Percentiles rank a stretch among this genome's conserved stretches.
phyloP scores from a whole-genome alignment of 1,284 basidiomycete species.

The Microbotryomycetes sp. region DNA sequence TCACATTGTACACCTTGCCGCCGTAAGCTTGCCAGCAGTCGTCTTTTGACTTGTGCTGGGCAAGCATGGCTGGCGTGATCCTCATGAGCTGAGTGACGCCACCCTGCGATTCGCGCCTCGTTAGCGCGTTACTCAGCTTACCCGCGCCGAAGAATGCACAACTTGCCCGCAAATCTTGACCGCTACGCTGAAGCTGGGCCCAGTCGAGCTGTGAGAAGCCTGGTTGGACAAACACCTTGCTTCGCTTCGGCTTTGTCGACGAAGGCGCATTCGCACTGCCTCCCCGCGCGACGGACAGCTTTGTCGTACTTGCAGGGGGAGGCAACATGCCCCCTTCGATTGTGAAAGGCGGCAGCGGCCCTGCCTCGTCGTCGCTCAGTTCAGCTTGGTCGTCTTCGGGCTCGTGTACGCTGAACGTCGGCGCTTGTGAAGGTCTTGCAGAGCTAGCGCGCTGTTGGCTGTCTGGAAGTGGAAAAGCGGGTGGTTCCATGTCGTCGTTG shows the following conservation, averaged over 20 bases:
- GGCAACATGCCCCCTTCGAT: slow-evolving; percentile 47
- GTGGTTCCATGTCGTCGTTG: slow-evolving; percentile 61
- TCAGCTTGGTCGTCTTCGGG: slow-evolving; percentile 31
- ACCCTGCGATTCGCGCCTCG: slow-evolving; percentile 27
- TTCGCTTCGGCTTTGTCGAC: slow-evolving; percentile 38
- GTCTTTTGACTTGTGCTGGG: slow-evolving; percentile 68
- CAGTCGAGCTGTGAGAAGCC: slow-evolving; percentile 92
- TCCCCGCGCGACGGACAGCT: slow-evolving; percentile 33
- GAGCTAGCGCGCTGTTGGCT: slow-evolving; percentile 64
- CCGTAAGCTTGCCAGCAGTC: slow-evolving; percentile 92
- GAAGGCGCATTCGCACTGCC: background rate
- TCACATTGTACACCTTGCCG: slow-evolving; percentile 95
- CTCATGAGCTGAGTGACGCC: slow-evolving; percentile 50
- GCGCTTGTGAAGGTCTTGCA: slow-evolving; percentile 35
- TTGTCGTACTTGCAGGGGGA: slow-evolving; percentile 49
- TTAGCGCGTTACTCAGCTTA: background rate
- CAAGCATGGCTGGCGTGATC: slow-evolving; percentile 75
- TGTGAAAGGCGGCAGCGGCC: slow-evolving; percentile 54
- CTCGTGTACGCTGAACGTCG: slow-evolving; percentile 41
- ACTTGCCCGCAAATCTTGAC: slow-evolving; percentile 65
- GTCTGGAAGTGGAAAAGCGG: slow-evolving; percentile 70
- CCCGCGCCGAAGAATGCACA: background rate
- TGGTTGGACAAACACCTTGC: slow-evolving; percentile 81
- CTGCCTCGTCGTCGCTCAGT: slow-evolving; percentile 11
- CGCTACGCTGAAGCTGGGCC: slow-evolving; percentile 70